Conservation (phyloP, 2,329 filamentous ascomycete genomes). For the Diaporthe amygdali region DNA sequence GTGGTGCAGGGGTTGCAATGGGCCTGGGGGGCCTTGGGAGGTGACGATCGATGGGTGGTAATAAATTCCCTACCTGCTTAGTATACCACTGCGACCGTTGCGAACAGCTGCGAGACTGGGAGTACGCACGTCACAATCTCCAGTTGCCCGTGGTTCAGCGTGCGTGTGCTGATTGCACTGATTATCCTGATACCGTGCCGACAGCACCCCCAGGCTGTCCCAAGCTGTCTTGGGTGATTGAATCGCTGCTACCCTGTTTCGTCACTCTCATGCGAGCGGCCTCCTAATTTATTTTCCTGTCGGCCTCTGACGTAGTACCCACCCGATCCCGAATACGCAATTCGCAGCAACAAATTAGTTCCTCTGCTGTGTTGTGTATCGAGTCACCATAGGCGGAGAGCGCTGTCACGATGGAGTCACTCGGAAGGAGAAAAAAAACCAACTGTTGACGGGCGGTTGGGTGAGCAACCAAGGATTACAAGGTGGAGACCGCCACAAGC, state of each 20-base stretch:
- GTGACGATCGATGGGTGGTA: conserved; percentile 4
- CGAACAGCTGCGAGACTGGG: background rate
- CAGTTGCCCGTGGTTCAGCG: background rate
- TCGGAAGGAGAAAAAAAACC: background rate
- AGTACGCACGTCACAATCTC: background rate
- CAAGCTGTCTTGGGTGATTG: background rate
- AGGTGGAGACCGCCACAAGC: background rate
- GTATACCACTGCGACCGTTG: background rate
- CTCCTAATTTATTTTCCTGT: conserved; percentile 3
- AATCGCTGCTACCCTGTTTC: conserved; percentile 9
- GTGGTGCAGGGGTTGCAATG: background rate
- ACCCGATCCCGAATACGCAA: background rate
- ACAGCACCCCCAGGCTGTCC: no score
- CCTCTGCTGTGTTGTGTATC: no score
- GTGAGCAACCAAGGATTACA: conserved; percentile 7
- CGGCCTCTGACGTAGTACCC: background rate
- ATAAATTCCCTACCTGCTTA: background rate
- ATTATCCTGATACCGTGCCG: background rate
- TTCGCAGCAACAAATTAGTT: background rate
- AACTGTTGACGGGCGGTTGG: conserved; percentile 14
- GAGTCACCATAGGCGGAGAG: background rate
- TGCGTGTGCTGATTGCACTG: background rate
- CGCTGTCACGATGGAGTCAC: conserved; percentile 5
- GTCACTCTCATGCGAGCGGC: conserved; percentile 9
- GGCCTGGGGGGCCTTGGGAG: background rate